These are phyloP conservation scores for Alternaria sp. DNA, from an alignment of 2,329 filamentous ascomycete species.

Conservation along the genomic window DNA sequence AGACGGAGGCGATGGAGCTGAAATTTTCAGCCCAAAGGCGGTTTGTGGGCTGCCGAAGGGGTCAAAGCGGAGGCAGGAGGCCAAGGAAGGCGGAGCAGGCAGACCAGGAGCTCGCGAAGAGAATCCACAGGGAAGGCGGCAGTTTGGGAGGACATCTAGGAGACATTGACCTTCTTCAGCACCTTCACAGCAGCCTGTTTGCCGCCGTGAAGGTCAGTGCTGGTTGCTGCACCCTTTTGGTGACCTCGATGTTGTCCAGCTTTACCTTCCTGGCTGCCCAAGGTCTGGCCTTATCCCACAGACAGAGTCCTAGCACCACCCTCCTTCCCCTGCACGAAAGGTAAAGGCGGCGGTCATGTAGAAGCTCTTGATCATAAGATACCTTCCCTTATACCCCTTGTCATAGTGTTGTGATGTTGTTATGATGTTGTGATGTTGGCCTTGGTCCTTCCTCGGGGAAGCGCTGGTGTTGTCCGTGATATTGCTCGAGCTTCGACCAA, in stretches of 20 bases:
- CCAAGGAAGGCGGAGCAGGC: not conserved
- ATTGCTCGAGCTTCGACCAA: not conserved
- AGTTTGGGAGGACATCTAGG: not conserved
- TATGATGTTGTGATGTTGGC: not conserved
- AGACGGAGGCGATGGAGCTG: not conserved
- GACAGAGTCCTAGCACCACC: not conserved
- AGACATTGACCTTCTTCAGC: not conserved
- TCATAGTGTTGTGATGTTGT: not conserved
- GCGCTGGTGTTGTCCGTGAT: not conserved
- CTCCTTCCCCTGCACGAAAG: not conserved
- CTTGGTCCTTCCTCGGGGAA: not conserved
- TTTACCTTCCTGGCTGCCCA: not conserved
- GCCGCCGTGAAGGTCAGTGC: constrained; percentile 6
- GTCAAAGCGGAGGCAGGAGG: not conserved
- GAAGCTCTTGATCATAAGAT: not conserved
- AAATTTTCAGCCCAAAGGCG: not conserved
- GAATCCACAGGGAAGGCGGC: not conserved
- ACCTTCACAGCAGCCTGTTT: not conserved
- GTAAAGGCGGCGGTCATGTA: not conserved
- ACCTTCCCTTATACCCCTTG: not conserved
- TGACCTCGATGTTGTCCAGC: not conserved
- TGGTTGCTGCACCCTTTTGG: not conserved
- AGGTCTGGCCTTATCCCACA: not conserved
- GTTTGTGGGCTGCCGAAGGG: not conserved
- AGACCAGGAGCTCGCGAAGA: not conserved